Evolutionary conservation across 768 basidiomycete species (phyloP), one percentile per base, ranked within the genome.

Genomic region (Amanita polypyramis): DNA sequence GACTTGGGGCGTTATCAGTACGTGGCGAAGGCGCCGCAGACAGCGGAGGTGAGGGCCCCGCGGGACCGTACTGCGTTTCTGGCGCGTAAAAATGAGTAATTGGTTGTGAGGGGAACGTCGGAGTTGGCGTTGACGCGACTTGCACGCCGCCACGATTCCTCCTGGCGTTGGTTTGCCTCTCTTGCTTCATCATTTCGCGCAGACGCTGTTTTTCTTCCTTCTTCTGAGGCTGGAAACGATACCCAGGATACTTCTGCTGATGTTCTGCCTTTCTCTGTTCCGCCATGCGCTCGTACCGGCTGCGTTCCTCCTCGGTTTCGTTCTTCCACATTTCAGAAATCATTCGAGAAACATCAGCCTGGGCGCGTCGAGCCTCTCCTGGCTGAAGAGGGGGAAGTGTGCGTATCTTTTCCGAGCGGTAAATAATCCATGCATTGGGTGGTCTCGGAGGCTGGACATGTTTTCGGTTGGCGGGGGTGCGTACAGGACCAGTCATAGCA

Each of bases 361-460:
- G 86, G 5, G 75, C 70, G 52, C 51, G 65, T 53, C 65, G 65
- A 38, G 61, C 59, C 58, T 58, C 55, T 15, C 62, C 66, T 20
- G 60, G 61, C 30, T 53, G 49, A 20, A 60, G 53, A 35, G 67
- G 65, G 14, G 68, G 65, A 44, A 81, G 59, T 9, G 65, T 59
- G 51, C 62, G 64, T 36, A 76, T 66, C 57, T 74, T 78, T 52
- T 77, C 72, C 2, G 82, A 77, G 35, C 88, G 77, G 62, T 85
- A 91, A 12, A 90, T 53, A 50, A 91, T 90, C 85, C 85, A 91
- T 0, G 87, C 80, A 58, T 90, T 91, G 8, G 80, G 78, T 2
- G 88, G 87, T 0, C 88, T 74, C 8, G 82, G 81, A 4, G 73
- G 69, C 47, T 70, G 63, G 14, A 51, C 45, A 52, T 50, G 50